Conservation (phyloP, 208 protist genomes). For the Crithidia acanthocephali region DNA sequence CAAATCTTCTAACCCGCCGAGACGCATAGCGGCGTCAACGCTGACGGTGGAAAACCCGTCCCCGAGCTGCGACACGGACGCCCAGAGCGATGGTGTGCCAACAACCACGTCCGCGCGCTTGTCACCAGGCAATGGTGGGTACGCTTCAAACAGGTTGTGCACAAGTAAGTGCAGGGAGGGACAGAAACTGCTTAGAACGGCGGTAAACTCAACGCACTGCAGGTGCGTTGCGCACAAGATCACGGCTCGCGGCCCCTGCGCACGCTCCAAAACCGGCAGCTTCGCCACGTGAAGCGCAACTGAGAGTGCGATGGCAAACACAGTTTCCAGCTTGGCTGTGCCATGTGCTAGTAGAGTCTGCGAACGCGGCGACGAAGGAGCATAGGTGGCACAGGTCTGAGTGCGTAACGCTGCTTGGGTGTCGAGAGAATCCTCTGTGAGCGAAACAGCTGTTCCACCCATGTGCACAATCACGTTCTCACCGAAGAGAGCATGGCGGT, state of each 20-base stretch:
- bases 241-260: slow-evolving; percentile 68
- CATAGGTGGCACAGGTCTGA: slow-evolving; percentile 9
- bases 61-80: slow-evolving; percentile 42
- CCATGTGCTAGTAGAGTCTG: slow-evolving; percentile 29
- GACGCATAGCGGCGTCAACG: slow-evolving; percentile 1
- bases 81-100: slow-evolving; percentile 72
- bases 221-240: slow-evolving; percentile 77
- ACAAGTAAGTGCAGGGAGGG: slow-evolving; percentile 69
- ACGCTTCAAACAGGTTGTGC: slow-evolving; percentile 82
- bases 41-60: slow-evolving; percentile 2
- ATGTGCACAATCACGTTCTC: slow-evolving; percentile 60
- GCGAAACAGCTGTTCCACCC: slow-evolving; percentile 54
- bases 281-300: slow-evolving; percentile 63
- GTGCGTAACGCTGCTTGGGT: slow-evolving; percentile 48
- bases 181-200: slow-evolving; percentile 53
- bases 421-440: slow-evolving; percentile 62
- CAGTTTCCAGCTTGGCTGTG: slow-evolving; percentile 66
- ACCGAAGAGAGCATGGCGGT: slow-evolving; percentile 64
- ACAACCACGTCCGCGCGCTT: slow-evolving; percentile 81
- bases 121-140: slow-evolving; percentile 57
- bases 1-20: slow-evolving; percentile 62
- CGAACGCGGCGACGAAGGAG: neutral
- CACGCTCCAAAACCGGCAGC: slow-evolving; percentile 63
- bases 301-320: slow-evolving; percentile 60
- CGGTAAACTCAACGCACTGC: slow-evolving; percentile 70